Evolutionary conservation across 2,329 filamentous ascomycete genomes (phyloP).

Genomic region (Erysiphe pulchra): DNA sequence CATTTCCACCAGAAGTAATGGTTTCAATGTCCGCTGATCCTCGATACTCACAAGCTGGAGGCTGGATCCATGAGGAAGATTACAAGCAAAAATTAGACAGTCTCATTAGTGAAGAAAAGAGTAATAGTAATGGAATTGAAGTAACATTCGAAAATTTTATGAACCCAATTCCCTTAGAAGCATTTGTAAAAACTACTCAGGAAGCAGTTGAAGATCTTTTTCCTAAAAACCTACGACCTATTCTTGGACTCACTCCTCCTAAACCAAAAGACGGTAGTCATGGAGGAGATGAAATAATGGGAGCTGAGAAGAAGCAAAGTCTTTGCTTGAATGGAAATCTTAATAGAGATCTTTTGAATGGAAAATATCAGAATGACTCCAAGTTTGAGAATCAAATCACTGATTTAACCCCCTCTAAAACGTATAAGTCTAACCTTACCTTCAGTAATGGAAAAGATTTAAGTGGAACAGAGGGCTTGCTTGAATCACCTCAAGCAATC

Average conservation of each 20-base stretch:
- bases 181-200: conserved; percentile 45
- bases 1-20: conserved; percentile 58
- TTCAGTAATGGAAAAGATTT: too few relatives aligned
- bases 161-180: conserved; percentile 23
- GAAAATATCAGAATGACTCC: background rate
- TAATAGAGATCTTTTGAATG: background rate
- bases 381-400: background rate
- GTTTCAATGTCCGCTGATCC: conserved; percentile 74
- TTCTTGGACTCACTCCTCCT: conserved; percentile 15
- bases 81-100: conserved; percentile 38
- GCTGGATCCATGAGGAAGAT: conserved; percentile 84
- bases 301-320: conserved; percentile 24
- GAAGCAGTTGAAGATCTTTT: conserved; percentile 77
- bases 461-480: too few relatives aligned
- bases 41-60: conserved; percentile 42
- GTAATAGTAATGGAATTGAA: conserved; percentile 18
- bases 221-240: conserved; percentile 33
- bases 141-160: conserved; percentile 42
- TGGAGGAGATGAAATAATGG: conserved; percentile 3
- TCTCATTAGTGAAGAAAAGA: conserved; percentile 38
- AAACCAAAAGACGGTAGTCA: background rate
- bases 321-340: background rate
- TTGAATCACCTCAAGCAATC: too few relatives aligned
- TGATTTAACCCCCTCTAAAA: too few relatives aligned
- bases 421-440: too few relatives aligned